Percentiles rank a stretch among this genome's conserved stretches.
phyloP scores from a whole-genome alignment of 2,329 filamentous ascomycete genomes.

The Neurospora sp. region DNA sequence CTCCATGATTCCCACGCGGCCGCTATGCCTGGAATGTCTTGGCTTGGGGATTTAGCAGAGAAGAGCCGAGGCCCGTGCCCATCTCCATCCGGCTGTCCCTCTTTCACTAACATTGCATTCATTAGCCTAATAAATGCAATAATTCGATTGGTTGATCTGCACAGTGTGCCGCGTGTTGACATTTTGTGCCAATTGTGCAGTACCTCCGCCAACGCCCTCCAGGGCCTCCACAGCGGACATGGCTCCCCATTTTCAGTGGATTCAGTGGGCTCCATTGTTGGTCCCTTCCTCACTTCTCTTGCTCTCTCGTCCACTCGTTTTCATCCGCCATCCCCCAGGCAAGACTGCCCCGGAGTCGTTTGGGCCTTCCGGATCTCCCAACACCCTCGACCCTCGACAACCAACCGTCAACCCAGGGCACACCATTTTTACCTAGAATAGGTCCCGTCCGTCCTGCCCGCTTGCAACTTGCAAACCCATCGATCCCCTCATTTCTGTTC shows the following conservation, averaged over 20 bases:
- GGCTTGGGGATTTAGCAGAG: background rate
- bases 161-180: background rate
- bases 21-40: background rate
- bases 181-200: background rate
- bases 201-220: background rate
- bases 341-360: background rate
- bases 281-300: background rate
- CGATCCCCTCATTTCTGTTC: background rate
- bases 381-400: background rate
- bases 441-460: background rate
- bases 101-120: background rate
- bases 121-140: background rate
- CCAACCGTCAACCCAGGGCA: background rate
- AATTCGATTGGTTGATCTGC: background rate
- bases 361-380: background rate
- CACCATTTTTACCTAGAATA: background rate
- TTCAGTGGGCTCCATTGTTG: background rate
- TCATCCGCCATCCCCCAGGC: background rate
- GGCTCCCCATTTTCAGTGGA: background rate
- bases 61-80: background rate
- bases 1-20: background rate
- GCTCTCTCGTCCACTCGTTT: background rate
- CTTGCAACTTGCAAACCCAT: background rate
- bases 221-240: background rate
- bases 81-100: background rate